Base-by-base conservation (phyloP, 805 yeast genomes). In the Debaryomyces maramus region DNA sequence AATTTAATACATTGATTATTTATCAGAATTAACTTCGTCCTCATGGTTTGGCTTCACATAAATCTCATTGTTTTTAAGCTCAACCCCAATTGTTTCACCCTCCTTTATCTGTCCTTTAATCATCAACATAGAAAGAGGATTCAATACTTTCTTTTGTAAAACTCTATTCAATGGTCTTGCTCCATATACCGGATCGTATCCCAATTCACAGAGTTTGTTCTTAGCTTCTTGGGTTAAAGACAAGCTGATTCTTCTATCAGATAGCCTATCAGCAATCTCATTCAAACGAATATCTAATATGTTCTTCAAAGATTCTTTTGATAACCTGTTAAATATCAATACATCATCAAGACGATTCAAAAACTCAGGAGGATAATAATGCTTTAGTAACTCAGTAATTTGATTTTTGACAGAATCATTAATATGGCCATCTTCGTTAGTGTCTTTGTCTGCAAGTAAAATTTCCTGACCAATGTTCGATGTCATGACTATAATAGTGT, bases 401-500 rank as follows among this genome's bases (percentile, higher is more conserved):
- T 73, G 64, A 3, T 58, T 51, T 55, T 83, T 83, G 3, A 83
- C 75, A 13, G 64, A 61, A 2, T 69, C 65, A 31, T 75, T 63
- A 32, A 88, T 85, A 38, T 60, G 64, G 7, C 88, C 88, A 40
- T 79, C 78, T 7, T 80, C 82, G 23, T 71, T 71, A n/a, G 79
- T 65, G 20, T 67, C 66, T 27, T 67, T 73, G 51, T 87, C 96
- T 17, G 81, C 72, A 31, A 89, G 64, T 50, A 93, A 72, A 31
- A 86, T 76, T 48, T 90, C 97, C 63, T 93, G 98, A 6, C 99
- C 99, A 53, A 93, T 87, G 61, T 91, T 91, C 2, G 96, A 87
- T 0, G 99, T 91, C 96, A 91, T 88, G 10, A 93, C 95, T 53
- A 91, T 88, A 41, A 91, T 85, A 0, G 98, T 88, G 61, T 93